Evolutionary conservation across 495 filamentous ascomycete genomes (phyloP).

Genomic region (Aspergillus olivimuriae): DNA sequence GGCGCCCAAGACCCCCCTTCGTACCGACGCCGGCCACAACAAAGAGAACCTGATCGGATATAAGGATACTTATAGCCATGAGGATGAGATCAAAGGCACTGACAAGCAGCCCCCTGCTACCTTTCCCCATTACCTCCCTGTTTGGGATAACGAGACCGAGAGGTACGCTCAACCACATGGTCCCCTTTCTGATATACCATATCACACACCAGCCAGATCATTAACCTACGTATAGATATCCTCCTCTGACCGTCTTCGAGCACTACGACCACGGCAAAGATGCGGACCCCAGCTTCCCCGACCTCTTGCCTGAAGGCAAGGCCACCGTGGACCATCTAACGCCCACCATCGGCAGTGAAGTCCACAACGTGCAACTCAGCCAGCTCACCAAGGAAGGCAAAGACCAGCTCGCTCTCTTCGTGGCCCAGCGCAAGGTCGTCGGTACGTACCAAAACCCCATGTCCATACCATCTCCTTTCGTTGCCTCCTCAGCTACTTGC

Average conservation of each 20-base stretch:
- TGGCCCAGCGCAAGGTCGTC: constrained; percentile 53
- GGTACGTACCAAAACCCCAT: constrained; percentile 19
- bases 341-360: constrained; percentile 50
- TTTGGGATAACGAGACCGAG: constrained; percentile 56
- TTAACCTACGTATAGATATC: too few species aligned
- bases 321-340: constrained; percentile 43
- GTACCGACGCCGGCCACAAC: constrained; percentile 46
- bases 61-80: constrained; percentile 36
- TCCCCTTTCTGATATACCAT: too few species aligned
- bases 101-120: constrained; percentile 41
- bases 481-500: too few species aligned
- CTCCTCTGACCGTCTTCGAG: constrained; percentile 37
- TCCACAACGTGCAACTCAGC: constrained; percentile 50
- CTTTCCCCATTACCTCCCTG: constrained; percentile 72
- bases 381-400: constrained; percentile 45
- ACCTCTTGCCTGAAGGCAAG: constrained; percentile 41
- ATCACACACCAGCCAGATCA: too few species aligned
- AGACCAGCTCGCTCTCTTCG: constrained; percentile 52
- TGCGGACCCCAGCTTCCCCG: constrained; percentile 45
- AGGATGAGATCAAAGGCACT: constrained; percentile 39
- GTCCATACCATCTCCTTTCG: not conserved
- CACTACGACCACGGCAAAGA: constrained; percentile 45
- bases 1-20: constrained; percentile 28
- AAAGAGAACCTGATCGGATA: constrained; percentile 56
- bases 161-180: constrained; percentile 25